Conservation (phyloP, 306 rosid genomes). For the Vigna hirtella region DNA sequence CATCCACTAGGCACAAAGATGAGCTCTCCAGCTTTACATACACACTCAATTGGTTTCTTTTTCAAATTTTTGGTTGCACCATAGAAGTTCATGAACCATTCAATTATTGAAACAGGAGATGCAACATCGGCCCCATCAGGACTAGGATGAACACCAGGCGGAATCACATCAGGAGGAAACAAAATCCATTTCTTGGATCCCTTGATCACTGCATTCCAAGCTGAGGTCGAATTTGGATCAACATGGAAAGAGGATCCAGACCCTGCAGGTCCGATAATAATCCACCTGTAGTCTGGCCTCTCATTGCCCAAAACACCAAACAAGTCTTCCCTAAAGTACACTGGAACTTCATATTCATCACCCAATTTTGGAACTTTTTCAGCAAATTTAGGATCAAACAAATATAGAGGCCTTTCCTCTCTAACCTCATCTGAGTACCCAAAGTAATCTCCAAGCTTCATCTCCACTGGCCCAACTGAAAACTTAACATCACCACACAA, state of each 20-base stretch:
- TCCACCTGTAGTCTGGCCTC: constrained; percentile 91
- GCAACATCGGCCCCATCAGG: constrained; percentile 96
- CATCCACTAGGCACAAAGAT: constrained; percentile 94
- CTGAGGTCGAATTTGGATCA: constrained; percentile 95
- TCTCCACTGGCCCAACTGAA: constrained; percentile 82
- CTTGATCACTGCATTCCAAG: constrained; percentile 95
- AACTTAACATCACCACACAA: constrained; percentile 73
- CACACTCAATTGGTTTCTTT: constrained; percentile 84
- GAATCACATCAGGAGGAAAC: constrained; percentile 90
- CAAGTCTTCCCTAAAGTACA: constrained; percentile 82
- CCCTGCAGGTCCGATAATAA: constrained; percentile 88
- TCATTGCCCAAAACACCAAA: constrained; percentile 77
- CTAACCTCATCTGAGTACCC: constrained; percentile 71
- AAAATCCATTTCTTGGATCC: constrained; percentile 96
- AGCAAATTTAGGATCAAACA: constrained; percentile 87
- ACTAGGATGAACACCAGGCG: constrained; percentile 96
- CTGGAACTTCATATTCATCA: constrained; percentile 73
- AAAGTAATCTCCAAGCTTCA: constrained; percentile 83
- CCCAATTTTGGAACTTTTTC: constrained; percentile 84
- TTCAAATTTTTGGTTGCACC: constrained; percentile 74
- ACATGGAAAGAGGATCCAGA: constrained; percentile 95
- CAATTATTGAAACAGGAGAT: constrained; percentile 89
- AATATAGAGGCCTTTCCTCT: constrained; percentile 89
- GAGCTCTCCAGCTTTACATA: constrained; percentile 92
- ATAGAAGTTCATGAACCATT: constrained; percentile 99